Percentiles rank a stretch among this genome's conserved stretches.
Evolutionary conservation across 1,284 basidiomycete species (phyloP).

Genomic region (Ceratobasidium sp.): DNA sequence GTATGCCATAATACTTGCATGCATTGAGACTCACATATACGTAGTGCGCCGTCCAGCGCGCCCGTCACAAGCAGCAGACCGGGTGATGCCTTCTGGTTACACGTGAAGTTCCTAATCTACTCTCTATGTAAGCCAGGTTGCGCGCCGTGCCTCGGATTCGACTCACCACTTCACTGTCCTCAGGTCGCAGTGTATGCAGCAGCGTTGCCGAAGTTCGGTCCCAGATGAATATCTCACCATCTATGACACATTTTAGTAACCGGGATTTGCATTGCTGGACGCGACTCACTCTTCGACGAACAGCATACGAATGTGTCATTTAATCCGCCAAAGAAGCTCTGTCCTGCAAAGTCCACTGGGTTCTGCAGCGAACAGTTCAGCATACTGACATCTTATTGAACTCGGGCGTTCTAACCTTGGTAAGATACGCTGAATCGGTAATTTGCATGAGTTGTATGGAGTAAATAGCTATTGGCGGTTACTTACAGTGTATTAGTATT

Average conservation of each 20-base stretch:
- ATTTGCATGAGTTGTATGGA: neutral
- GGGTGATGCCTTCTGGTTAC: constrained; percentile 70
- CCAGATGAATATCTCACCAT: constrained; percentile 84
- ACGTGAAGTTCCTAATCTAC: constrained; percentile 74
- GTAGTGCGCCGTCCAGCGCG: constrained; percentile 73
- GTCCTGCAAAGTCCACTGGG: constrained; percentile 75
- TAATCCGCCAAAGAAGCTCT: constrained; percentile 76
- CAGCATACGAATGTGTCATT: constrained; percentile 78
- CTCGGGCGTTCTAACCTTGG: neutral
- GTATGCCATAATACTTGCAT: neutral
- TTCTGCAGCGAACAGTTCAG: constrained; percentile 41
- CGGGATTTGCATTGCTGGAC: constrained; percentile 3
- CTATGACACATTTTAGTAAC: constrained; percentile 50
- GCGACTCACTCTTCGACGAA: constrained; percentile 67
- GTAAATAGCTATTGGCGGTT: neutral
- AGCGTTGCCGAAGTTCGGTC: constrained; percentile 70
- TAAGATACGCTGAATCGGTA: constrained; percentile 16
- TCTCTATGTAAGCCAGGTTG: constrained; percentile 61
- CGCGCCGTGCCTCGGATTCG: neutral
- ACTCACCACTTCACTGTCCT: constrained; percentile 15
- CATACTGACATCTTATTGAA: too few relatives aligned
- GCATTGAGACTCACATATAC: constrained; percentile 58
- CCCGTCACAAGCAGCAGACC: constrained; percentile 82
- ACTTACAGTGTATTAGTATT: constrained; percentile 13
- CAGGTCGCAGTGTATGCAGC: constrained; percentile 38